Percentiles rank a stretch among this genome's conserved stretches.
Conservation (phyloP, 495 filamentous ascomycete genomes). For the Filosporella fistucella region DNA sequence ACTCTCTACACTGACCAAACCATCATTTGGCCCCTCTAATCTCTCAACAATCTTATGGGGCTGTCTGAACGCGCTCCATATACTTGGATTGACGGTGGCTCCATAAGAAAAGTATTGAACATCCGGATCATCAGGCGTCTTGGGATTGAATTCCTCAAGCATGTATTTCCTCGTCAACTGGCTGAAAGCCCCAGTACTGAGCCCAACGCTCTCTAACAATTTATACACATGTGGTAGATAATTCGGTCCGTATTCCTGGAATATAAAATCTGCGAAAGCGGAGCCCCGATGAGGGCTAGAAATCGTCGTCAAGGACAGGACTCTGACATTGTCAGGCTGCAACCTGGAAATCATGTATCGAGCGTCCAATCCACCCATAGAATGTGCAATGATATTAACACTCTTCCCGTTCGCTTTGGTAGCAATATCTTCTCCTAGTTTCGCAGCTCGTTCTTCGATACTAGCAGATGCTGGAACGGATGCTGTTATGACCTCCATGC, state of each 20-base stretch:
- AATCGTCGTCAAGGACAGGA: conserved; percentile 80
- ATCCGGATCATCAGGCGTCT: conserved; percentile 64
- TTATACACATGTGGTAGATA: conserved; percentile 67
- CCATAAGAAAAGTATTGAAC: conserved; percentile 94
- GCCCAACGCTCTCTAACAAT: conserved; percentile 56
- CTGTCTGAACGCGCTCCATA: conserved; percentile 69
- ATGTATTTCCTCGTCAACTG: conserved; percentile 85
- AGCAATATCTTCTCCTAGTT: conserved; percentile 60
- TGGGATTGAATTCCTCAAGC: conserved; percentile 75
- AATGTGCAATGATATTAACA: conserved; percentile 87
- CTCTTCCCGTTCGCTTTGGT: conserved; percentile 61
- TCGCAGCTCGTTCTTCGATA: conserved; percentile 72
- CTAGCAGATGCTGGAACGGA: conserved; percentile 73
- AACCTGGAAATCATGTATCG: conserved; percentile 88
- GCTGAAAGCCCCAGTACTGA: conserved; percentile 78
- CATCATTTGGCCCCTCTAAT: conserved; percentile 83
- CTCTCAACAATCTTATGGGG: conserved; percentile 67
- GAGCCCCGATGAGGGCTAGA: conserved; percentile 84
- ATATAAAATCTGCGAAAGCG: conserved; percentile 78
- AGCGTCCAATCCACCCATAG: conserved; percentile 75
- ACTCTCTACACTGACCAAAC: conserved; percentile 83
- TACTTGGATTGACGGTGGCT: conserved; percentile 60
- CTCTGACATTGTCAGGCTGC: conserved; percentile 47
- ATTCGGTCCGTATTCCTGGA: conserved; percentile 62
- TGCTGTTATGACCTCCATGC: conserved; percentile 75